Evolutionary conservation across 2,329 filamentous ascomycete species (phyloP).

Genomic region (Phoma sp.): DNA sequence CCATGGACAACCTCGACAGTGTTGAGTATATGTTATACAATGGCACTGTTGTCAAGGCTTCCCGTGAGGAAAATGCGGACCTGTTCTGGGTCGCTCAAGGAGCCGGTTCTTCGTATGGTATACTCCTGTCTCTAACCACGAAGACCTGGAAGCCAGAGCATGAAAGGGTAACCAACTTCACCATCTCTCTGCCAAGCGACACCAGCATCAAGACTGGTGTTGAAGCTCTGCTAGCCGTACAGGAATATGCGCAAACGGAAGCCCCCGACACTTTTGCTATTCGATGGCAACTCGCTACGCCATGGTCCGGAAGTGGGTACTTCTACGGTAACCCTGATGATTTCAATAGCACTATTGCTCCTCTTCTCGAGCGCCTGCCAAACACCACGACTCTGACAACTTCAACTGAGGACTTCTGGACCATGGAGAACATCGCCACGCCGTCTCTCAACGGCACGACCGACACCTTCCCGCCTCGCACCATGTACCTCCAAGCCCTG

Average conservation of each 20-base stretch:
- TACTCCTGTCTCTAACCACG: slow-evolving; percentile 21
- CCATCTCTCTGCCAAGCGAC: slow-evolving; percentile 18
- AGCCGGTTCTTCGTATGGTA: slow-evolving; percentile 25
- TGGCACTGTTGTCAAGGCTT: slow-evolving; percentile 29
- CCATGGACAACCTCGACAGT: slow-evolving; percentile 23
- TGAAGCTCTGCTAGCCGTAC: slow-evolving; percentile 19
- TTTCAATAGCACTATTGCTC: slow-evolving; percentile 20
- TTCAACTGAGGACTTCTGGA: slow-evolving; percentile 21
- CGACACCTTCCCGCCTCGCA: slow-evolving; percentile 20
- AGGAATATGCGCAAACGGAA: slow-evolving; percentile 22
- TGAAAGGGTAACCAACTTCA: slow-evolving; percentile 21
- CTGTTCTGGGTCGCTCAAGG: slow-evolving; percentile 33
- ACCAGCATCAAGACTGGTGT: slow-evolving; percentile 20
- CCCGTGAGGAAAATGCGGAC: slow-evolving; percentile 24
- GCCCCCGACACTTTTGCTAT: slow-evolving; percentile 26
- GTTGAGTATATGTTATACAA: slow-evolving; percentile 22
- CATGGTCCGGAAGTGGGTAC: slow-evolving; percentile 22
- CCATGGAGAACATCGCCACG: slow-evolving; percentile 17
- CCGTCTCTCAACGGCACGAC: slow-evolving; percentile 16
- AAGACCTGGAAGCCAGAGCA: slow-evolving; percentile 23
- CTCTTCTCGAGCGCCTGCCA: slow-evolving; percentile 20
- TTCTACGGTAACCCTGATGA: slow-evolving; percentile 26
- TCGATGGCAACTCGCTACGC: slow-evolving; percentile 22
- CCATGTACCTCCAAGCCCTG: slow-evolving; percentile 25
- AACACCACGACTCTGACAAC: slow-evolving; percentile 17